These are phyloP conservation scores for Pseudogymnoascus sp. DNA, from an alignment of 2,329 filamentous ascomycete species.

Conservation along the genomic window DNA sequence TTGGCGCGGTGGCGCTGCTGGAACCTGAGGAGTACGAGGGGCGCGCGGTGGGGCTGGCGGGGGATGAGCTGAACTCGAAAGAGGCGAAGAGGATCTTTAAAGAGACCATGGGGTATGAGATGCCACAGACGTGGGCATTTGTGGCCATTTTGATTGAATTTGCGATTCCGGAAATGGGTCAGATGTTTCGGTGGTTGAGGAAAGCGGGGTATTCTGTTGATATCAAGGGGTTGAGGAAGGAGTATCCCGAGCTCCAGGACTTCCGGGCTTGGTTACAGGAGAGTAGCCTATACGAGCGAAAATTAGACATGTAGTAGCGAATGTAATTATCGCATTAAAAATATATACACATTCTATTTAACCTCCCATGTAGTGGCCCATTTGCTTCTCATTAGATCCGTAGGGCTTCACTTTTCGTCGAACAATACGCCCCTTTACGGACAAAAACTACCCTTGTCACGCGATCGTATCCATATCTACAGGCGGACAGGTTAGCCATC, in stretches of 20 bases:
- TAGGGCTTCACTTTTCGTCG: neutral
- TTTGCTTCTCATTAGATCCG: too few species aligned
- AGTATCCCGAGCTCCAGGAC: constrained; percentile 35
- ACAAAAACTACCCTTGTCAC: neutral
- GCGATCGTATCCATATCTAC: neutral
- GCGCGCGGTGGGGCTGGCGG: constrained; percentile 35
- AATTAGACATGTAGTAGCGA: too few species aligned
- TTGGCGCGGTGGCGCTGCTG: constrained; percentile 37
- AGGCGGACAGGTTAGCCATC: too few species aligned
- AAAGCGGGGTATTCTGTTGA: constrained; percentile 26
- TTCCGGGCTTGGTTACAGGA: constrained; percentile 39
- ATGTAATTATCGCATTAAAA: too few species aligned
- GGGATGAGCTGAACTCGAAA: constrained; percentile 37
- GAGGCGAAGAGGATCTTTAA: constrained; percentile 28
- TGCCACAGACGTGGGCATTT: constrained; percentile 25
- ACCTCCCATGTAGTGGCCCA: too few species aligned
- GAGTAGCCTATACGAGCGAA: constrained; percentile 21
- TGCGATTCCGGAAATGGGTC: constrained; percentile 23
- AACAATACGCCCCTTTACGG: neutral
- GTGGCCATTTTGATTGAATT: constrained; percentile 21
- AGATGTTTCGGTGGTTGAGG: constrained; percentile 28
- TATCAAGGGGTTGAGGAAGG: constrained; percentile 32
- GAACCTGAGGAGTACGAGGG: constrained; percentile 32
- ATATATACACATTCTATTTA: too few species aligned
- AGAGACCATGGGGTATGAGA: constrained; percentile 22